phyloP scores from a whole-genome alignment of 2,329 filamentous ascomycete species.

The Ophiostoma angusticollis region DNA sequence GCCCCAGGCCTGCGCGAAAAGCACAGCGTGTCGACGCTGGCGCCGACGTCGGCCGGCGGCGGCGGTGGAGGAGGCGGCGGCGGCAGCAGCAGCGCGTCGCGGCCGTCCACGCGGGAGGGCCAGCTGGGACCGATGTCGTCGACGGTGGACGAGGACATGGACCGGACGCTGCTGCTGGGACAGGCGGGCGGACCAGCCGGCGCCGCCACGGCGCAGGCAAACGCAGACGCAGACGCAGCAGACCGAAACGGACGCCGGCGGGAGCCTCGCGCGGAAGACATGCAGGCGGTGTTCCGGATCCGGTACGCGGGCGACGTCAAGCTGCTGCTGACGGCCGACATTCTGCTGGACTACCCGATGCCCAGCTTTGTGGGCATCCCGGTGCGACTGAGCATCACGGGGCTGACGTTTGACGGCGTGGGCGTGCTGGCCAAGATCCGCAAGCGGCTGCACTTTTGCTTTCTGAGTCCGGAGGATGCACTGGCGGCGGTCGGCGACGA shows the following conservation, averaged over 20 bases:
- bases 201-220: slow-evolving; percentile 5
- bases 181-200: slow-evolving; percentile 9
- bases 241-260: slow-evolving; percentile 25
- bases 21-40: slow-evolving; percentile 49
- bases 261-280: slow-evolving; percentile 69
- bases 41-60: slow-evolving; percentile 34
- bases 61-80: too few relatives aligned
- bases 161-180: slow-evolving; percentile 5
- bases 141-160: slow-evolving; percentile 9
- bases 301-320: slow-evolving; percentile 79
- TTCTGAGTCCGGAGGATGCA: slow-evolving; percentile 84
- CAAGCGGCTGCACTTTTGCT: slow-evolving; percentile 83
- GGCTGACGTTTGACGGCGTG: slow-evolving; percentile 87
- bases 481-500: slow-evolving; percentile 52
- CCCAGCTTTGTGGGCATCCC: slow-evolving; percentile 95
- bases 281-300: slow-evolving; percentile 86
- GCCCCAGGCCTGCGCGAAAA: slow-evolving; percentile 37
- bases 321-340: slow-evolving; percentile 84
- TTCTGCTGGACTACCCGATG: slow-evolving; percentile 95
- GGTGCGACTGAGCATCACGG: slow-evolving; percentile 87
- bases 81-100: too few relatives aligned
- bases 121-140: slow-evolving; percentile 20
- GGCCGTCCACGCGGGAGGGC: slow-evolving; percentile 45
- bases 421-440: slow-evolving; percentile 86
- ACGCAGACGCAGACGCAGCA: slow-evolving; percentile 7